Conservation (phyloP, 148 eudicot species). For the Amaranthus palmeri region DNA sequence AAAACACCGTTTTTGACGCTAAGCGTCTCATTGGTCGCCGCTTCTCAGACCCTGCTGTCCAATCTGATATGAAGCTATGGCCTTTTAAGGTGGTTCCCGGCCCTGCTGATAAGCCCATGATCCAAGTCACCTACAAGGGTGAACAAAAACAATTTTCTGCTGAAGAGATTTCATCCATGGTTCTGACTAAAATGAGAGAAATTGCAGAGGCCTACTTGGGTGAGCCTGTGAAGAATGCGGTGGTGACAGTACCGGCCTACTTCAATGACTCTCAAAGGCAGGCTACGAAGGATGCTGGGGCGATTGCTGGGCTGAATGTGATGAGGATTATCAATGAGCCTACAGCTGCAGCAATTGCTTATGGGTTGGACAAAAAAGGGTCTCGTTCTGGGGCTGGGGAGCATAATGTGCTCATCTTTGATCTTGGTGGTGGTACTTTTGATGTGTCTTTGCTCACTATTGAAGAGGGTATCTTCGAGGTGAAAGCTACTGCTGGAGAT, state of each 20-base stretch:
- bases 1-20: constrained; percentile 38
- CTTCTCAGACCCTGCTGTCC: constrained; percentile 41
- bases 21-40: constrained; percentile 42
- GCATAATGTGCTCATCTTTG: constrained; percentile 38
- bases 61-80: constrained; percentile 33
- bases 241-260: constrained; percentile 32
- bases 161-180: constrained; percentile 28
- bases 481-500: constrained; percentile 37
- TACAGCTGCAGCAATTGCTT: constrained; percentile 43
- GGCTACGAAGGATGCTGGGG: constrained; percentile 46
- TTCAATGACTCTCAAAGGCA: constrained; percentile 47
- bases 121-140: constrained; percentile 37
- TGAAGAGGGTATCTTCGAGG: constrained; percentile 44
- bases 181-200: no score
- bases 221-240: neutral
- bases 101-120: constrained; percentile 37
- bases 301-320: constrained; percentile 38
- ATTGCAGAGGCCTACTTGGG: no score
- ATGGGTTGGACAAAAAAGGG: constrained; percentile 37
- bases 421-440: constrained; percentile 46
- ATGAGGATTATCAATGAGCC: constrained; percentile 42
- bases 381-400: constrained; percentile 13
- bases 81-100: constrained; percentile 41
- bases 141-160: constrained; percentile 40
- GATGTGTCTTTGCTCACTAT: constrained; percentile 38